phyloP scores from a whole-genome alignment of 768 basidiomycete species.

The Lactarius tabidus region DNA sequence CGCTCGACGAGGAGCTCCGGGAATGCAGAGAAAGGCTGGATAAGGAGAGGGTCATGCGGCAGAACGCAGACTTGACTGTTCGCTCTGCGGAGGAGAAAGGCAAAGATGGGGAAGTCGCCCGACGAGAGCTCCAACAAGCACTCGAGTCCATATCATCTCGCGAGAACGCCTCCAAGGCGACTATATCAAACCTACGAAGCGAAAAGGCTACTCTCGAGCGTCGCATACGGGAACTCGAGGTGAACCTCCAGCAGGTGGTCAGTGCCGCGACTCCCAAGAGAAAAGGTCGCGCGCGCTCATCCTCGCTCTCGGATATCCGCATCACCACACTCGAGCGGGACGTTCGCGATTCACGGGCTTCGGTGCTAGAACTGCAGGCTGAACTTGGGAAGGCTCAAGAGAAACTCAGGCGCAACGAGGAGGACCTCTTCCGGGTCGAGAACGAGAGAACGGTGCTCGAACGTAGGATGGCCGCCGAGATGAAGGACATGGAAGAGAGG shows the following conservation, averaged over 20 bases:
- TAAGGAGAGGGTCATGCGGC: conserved; percentile 20
- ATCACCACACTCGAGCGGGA: conserved; percentile 54
- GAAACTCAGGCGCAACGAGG: conserved; percentile 46
- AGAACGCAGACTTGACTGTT: conserved; percentile 20
- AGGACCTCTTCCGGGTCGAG: conserved; percentile 46
- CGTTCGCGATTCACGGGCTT: conserved; percentile 43
- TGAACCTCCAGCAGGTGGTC: conserved; percentile 36
- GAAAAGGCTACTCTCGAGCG: conserved; percentile 57
- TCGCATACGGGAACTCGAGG: conserved; percentile 57
- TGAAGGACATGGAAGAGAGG: conserved; percentile 40
- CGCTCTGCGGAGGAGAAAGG: conserved; percentile 16
- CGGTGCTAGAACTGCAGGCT: conserved; percentile 42
- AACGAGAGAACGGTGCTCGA: conserved; percentile 59
- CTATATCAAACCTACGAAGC: conserved; percentile 38
- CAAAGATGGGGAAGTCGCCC: conserved; percentile 19
- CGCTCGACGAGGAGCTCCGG: conserved; percentile 17
- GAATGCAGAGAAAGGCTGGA: conserved; percentile 20
- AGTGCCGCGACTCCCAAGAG: conserved; percentile 35
- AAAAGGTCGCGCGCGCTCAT: conserved; percentile 45
- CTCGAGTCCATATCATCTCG: conserved; percentile 21
- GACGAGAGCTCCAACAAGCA: conserved; percentile 22
- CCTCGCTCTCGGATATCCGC: conserved; percentile 52
- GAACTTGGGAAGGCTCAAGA: conserved; percentile 42
- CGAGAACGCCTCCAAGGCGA: conserved; percentile 13
- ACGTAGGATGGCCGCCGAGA: conserved; percentile 41